Percentiles rank a stretch among this genome's conserved stretches.
Conservation (phyloP, 352 stramenopile species). For the Phytophthora foliorum region DNA sequence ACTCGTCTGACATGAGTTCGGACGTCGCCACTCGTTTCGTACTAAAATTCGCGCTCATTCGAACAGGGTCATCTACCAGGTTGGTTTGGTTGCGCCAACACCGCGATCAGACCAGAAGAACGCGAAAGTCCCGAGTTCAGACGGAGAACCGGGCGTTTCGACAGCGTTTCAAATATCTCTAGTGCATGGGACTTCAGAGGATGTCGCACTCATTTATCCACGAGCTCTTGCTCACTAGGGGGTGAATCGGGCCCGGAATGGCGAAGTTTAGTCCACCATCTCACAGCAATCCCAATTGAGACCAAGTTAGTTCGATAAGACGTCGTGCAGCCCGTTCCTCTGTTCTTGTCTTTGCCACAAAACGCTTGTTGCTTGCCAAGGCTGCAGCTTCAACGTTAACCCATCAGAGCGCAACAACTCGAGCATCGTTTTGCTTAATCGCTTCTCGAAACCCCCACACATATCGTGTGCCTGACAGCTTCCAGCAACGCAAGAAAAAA, state of each 20-base stretch:
- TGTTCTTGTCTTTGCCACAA: slow-evolving; percentile 1
- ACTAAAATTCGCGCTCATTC: slow-evolving; percentile 6
- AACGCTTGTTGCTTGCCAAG: too few species aligned
- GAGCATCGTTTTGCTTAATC: slow-evolving; percentile 29
- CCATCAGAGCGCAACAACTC: slow-evolving; percentile 8
- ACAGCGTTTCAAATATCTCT: slow-evolving; percentile 40
- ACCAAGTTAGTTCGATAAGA: slow-evolving; percentile 20
- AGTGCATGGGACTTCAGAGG: slow-evolving; percentile 29
- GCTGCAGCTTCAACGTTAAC: too few species aligned
- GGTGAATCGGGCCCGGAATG: too few species aligned
- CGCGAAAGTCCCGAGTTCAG: slow-evolving; percentile 7
- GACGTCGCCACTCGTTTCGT: slow-evolving; percentile 3
- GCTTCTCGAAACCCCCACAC: slow-evolving; percentile 25
- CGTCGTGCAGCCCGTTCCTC: slow-evolving; percentile 5
- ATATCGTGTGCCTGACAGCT: slow-evolving; percentile 23
- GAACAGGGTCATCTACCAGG: slow-evolving; percentile 6
- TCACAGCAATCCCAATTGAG: slow-evolving; percentile 4
- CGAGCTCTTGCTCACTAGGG: not conserved
- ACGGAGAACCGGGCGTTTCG: slow-evolving; percentile 32
- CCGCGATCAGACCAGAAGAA: slow-evolving; percentile 6
- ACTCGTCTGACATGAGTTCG: slow-evolving; percentile 15
- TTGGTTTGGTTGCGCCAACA: slow-evolving; percentile 20
- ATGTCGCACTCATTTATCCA: slow-evolving; percentile 33
- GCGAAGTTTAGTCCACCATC: not conserved
- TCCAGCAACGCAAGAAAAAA: slow-evolving; percentile 32